Conservation (phyloP, 2,329 filamentous ascomycete genomes). For the Polychaeton citri region DNA sequence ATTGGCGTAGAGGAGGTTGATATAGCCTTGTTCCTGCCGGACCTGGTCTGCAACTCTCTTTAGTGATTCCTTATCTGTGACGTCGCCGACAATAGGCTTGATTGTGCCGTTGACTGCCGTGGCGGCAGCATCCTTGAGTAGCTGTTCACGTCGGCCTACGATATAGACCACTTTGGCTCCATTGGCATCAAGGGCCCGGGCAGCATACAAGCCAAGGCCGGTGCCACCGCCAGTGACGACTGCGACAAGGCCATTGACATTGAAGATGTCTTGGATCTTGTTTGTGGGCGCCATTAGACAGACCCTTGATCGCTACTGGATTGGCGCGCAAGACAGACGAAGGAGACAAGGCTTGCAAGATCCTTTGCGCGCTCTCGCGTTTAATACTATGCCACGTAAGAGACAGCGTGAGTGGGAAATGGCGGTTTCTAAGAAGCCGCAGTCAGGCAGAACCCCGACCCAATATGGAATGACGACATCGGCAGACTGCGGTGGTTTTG, state of each 20-base stretch:
- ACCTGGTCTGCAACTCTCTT: slow-evolving; percentile 26
- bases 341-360: too few relatives aligned
- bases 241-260: slow-evolving; percentile 38
- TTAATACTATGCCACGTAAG: too few relatives aligned
- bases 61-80: slow-evolving; percentile 29
- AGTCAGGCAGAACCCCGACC: too few relatives aligned
- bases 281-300: slow-evolving; percentile 3
- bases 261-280: slow-evolving; percentile 23
- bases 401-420: too few relatives aligned
- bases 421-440: too few relatives aligned
- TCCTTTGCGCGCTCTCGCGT: too few relatives aligned
- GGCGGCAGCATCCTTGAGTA: slow-evolving; percentile 31
- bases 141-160: slow-evolving; percentile 34
- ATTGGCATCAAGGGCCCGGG: slow-evolving; percentile 29
- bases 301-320: too few relatives aligned
- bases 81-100: slow-evolving; percentile 31
- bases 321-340: too few relatives aligned
- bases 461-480: too few relatives aligned
- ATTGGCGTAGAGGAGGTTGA: slow-evolving; percentile 24
- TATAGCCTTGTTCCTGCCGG: slow-evolving; percentile 22
- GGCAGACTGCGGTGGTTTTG: too few relatives aligned
- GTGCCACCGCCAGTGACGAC: slow-evolving; percentile 42
- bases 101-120: slow-evolving; percentile 25
- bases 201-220: slow-evolving; percentile 35
- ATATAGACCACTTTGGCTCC: slow-evolving; percentile 42